phyloP scores from a whole-genome alignment of 345 rosid species.

The Excoecaria agallocha region DNA sequence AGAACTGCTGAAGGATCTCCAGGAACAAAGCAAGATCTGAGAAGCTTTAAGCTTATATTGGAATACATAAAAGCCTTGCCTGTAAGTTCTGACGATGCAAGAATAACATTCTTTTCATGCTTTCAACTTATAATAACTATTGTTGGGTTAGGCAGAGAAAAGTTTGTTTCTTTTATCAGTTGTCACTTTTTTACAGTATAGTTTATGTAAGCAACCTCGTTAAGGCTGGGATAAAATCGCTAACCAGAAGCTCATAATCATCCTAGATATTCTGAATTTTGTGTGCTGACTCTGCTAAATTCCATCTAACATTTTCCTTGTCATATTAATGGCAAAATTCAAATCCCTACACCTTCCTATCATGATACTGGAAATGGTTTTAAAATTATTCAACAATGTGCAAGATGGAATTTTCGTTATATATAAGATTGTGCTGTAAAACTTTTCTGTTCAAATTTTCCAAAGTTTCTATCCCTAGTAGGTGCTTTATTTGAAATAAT shows the following conservation, averaged over 20 bases:
- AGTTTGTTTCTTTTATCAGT: not conserved
- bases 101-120: not conserved
- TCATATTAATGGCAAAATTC: too few relatives aligned
- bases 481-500: not conserved
- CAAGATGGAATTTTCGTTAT: not conserved
- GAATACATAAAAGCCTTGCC: conserved; percentile 94
- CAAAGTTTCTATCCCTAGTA: not conserved
- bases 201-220: not conserved
- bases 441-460: not conserved
- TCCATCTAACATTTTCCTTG: too few relatives aligned
- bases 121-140: not conserved
- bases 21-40: conserved; percentile 62
- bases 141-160: not conserved
- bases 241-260: not conserved
- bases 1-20: conserved; percentile 67
- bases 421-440: not conserved
- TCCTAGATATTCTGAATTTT: not conserved
- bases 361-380: not conserved
- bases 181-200: not conserved
- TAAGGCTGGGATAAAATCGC: not conserved
- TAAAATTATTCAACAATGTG: not conserved
- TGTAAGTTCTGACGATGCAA: conserved; percentile 37
- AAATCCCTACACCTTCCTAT: too few relatives aligned
- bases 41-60: conserved; percentile 79
- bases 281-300: not conserved